Conservation (phyloP, 257 asterid genomes). For the Lantana camara region DNA sequence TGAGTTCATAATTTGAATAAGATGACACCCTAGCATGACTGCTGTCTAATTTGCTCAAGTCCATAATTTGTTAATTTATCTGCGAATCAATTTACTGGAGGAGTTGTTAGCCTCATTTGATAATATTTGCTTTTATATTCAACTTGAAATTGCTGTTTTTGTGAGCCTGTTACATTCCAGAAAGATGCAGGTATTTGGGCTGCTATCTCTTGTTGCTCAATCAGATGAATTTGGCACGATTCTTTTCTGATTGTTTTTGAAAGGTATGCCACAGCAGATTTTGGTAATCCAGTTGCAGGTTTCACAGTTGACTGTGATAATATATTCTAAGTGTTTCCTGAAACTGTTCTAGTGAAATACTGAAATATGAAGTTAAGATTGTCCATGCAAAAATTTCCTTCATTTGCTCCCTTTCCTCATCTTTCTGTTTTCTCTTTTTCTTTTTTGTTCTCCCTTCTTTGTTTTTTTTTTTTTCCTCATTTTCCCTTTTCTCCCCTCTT, state of each 20-base stretch:
- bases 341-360: conserved; percentile 22
- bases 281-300: conserved; percentile 34
- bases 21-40: conserved; percentile 16
- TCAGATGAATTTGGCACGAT: conserved; percentile 58
- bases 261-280: conserved; percentile 55
- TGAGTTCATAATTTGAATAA: conserved; percentile 11
- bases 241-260: conserved; percentile 43
- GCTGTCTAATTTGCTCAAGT: background rate
- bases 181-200: conserved; percentile 67
- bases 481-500: background rate
- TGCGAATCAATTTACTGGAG: conserved; percentile 19
- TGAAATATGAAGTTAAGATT: conserved; percentile 25
- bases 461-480: background rate
- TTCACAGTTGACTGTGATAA: conserved; percentile 31
- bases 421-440: conserved; percentile 24
- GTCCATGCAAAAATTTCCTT: conserved; percentile 18
- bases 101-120: conserved; percentile 23
- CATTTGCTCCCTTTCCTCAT: conserved; percentile 50
- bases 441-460: background rate
- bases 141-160: conserved; percentile 40
- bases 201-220: conserved; percentile 54
- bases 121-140: conserved; percentile 11
- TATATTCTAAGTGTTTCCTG: conserved; percentile 29
- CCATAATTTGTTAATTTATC: conserved; percentile 8
- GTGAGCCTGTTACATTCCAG: conserved; percentile 57